phyloP scores from a whole-genome alignment of 2,329 filamentous ascomycete genomes.

The Neonectria ditissima region DNA sequence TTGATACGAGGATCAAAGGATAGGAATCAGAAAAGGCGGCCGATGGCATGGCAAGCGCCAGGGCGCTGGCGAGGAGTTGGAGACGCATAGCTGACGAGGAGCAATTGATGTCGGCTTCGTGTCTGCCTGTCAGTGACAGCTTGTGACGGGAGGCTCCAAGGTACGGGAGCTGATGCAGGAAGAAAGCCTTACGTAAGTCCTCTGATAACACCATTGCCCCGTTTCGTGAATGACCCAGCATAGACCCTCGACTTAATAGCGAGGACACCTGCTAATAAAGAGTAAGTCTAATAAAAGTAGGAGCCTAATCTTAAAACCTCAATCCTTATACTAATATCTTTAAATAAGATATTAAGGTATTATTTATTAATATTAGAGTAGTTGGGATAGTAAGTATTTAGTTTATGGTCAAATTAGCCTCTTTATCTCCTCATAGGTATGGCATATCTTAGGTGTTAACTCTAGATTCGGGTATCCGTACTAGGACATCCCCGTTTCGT shows the following conservation, averaged over 20 bases:
- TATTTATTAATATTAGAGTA: too few relatives aligned
- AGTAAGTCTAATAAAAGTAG: too few relatives aligned
- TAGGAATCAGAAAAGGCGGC: slow-evolving; percentile 87
- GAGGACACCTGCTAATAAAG: too few relatives aligned
- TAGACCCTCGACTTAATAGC: not conserved
- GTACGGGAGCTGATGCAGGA: slow-evolving; percentile 42
- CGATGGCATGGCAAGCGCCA: slow-evolving; percentile 68
- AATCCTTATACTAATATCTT: too few relatives aligned
- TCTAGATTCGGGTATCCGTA: too few relatives aligned
- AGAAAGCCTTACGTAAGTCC: slow-evolving; percentile 45
- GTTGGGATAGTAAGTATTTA: too few relatives aligned
- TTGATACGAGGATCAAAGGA: slow-evolving; percentile 90
- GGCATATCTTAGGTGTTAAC: too few relatives aligned
- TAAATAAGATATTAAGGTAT: too few relatives aligned
- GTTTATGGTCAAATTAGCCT: too few relatives aligned
- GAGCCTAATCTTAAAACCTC: too few relatives aligned
- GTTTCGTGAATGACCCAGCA: slow-evolving; percentile 25
- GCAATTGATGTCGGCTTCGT: slow-evolving; percentile 40
- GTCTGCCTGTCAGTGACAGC: slow-evolving; percentile 44
- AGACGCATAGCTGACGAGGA: slow-evolving; percentile 63
- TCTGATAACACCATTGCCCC: slow-evolving; percentile 35
- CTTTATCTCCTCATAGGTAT: too few relatives aligned
- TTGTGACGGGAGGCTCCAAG: slow-evolving; percentile 37
- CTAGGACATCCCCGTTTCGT: slow-evolving; percentile 27
- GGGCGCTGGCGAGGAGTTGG: slow-evolving; percentile 61